Conservation (phyloP, 495 filamentous ascomycete genomes). For the Mytilinidion resinicola region DNA sequence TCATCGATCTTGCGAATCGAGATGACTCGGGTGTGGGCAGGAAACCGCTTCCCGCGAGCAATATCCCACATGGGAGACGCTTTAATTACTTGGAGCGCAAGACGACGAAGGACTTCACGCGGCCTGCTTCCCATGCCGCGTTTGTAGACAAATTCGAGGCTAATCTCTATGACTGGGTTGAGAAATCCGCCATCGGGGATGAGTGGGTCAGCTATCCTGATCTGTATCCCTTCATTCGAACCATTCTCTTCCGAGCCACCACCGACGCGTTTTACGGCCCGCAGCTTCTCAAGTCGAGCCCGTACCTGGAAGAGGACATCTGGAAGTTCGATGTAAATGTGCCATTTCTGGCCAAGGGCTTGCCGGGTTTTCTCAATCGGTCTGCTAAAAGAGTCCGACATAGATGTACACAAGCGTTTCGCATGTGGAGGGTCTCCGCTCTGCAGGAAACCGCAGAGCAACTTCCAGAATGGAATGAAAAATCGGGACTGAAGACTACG, state of each 20-base stretch:
- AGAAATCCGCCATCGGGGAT: neutral
- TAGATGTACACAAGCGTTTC: too few relatives aligned
- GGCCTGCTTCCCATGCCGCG: neutral
- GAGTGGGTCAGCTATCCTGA: slow-evolving; percentile 6
- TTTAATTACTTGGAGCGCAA: neutral
- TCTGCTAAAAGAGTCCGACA: too few relatives aligned
- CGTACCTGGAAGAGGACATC: slow-evolving; percentile 23
- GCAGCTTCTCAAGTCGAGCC: slow-evolving; percentile 22
- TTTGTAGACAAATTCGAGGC: neutral
- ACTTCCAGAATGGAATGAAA: too few relatives aligned
- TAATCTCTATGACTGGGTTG: neutral
- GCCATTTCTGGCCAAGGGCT: slow-evolving; percentile 14
- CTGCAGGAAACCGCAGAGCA: too few relatives aligned
- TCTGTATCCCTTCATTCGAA: slow-evolving; percentile 4
- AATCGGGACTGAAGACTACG: too few relatives aligned
- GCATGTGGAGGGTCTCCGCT: too few relatives aligned
- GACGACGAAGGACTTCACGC: neutral
- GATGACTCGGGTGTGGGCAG: slow-evolving; percentile 3
- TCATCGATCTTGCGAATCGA: too few relatives aligned
- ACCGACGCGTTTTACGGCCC: slow-evolving; percentile 25
- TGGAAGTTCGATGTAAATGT: slow-evolving; percentile 26
- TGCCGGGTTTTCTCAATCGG: too few relatives aligned
- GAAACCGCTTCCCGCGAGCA: slow-evolving; percentile 2
- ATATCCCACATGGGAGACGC: neutral
- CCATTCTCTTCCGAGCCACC: slow-evolving; percentile 22